These are phyloP conservation scores for Hyaloscypha hepaticicola DNA, from an alignment of 495 filamentous ascomycete genomes.

Conservation along the genomic window DNA sequence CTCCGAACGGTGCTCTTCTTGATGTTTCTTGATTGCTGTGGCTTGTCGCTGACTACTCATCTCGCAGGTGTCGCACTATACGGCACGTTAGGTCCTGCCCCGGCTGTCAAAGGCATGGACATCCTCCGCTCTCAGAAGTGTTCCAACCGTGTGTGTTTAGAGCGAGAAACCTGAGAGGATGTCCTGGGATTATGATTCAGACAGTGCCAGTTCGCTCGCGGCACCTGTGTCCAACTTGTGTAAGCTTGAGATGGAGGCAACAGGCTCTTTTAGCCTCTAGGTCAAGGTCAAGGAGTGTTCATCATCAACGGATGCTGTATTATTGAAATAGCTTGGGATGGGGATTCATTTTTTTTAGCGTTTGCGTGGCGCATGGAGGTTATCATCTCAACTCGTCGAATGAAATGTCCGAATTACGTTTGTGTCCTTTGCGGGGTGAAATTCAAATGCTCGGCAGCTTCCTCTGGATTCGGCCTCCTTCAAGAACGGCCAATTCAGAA, in stretches of 20 bases:
- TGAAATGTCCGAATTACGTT: not conserved
- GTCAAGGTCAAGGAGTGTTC: not conserved
- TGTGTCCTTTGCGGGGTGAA: not conserved
- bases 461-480: not conserved
- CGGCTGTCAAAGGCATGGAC: slow-evolving; percentile 10
- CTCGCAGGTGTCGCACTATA: slow-evolving; percentile 2
- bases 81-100: slow-evolving; percentile 5
- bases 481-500: not conserved
- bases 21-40: not conserved
- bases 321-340: not conserved
- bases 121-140: not conserved
- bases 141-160: not conserved
- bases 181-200: slow-evolving; percentile 1
- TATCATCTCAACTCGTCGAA: not conserved
- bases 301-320: not conserved
- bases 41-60: not conserved
- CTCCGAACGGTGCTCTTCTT: not conserved
- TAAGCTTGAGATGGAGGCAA: slow-evolving; percentile 1
- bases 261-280: not conserved
- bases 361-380: not conserved
- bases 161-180: not conserved
- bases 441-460: not conserved
- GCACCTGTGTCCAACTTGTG: slow-evolving; percentile 3
- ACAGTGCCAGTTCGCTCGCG: not conserved
- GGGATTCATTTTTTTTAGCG: not conserved